Base-by-base conservation (phyloP, 768 basidiomycete genomes). In the Thelephora ganbajun region DNA sequence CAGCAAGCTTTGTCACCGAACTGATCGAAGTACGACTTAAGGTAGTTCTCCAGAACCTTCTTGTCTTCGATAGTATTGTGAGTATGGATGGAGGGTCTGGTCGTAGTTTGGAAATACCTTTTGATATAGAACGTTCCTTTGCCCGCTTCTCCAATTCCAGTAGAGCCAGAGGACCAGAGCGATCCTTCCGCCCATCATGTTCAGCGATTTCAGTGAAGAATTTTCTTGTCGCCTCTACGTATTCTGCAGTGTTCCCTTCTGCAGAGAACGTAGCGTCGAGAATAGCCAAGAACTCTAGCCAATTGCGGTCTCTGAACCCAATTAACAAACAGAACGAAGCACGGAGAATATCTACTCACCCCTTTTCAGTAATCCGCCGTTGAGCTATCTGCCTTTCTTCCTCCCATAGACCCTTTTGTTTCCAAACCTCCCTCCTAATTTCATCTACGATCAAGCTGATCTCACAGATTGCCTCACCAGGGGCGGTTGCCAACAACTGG, bases 1-100 rank as follows among this genome's bases (percentile, higher is more conserved):
- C 88, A 90, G 61, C 85, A 89, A 5, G 81, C 69, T 62, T 91
- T 94, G 61, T 80, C 77, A 26, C 85, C 82, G 54, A 90, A 76
- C 49, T 66, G 67, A 35, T 74, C 66, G 57, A 90, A 79, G 61
- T 93, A 94, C 43, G 69, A 63, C 56, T 77, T 67, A 57, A 91
- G 64, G 48, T 81, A 66, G 11, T 61, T 56, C 30, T 73, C 58
- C 47, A 80, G 54, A 23, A 63, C 62, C 11, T 56, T 55, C 23
- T 68, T 44, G 54, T 77, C 81, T 84, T 22, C 11, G 33, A 6
- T 18, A 23, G 19, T 18, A 2, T 11, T 18, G 26, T 46, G 37
- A 46, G 30, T 9, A 5, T 50, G 7, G 18, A 35, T 13, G 18
- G 14, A 22, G 23, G 20, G 2, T 26, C 18, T 30, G 13, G 35